A percentile compares a stretch with the other conserved stretches of the same genome.
phyloP scores from a whole-genome alignment of 1,284 basidiomycete genomes.

The Cutaneotrichosporon cyanovorans region DNA sequence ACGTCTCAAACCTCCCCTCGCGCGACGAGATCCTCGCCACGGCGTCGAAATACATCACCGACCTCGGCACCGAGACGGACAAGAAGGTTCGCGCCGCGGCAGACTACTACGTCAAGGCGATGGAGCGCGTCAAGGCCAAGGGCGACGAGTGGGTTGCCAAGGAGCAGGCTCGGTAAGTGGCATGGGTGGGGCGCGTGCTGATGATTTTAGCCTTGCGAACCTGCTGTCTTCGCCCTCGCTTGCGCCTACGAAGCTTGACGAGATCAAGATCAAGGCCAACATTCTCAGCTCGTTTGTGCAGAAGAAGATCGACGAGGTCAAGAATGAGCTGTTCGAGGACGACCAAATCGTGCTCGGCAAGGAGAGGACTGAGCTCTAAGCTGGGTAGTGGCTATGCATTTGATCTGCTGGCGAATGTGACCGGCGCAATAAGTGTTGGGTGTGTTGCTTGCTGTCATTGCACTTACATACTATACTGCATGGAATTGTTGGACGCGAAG shows the following conservation, averaged over 20 bases:
- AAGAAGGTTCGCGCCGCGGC: constrained; percentile 48
- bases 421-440: too few species aligned
- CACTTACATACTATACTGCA: too few species aligned
- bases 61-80: constrained; percentile 21
- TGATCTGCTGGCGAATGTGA: too few species aligned
- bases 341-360: constrained; percentile 3
- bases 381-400: background rate
- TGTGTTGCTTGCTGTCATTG: too few species aligned
- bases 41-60: constrained; percentile 41
- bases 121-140: constrained; percentile 75
- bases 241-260: constrained; percentile 71
- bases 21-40: constrained; percentile 57
- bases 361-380: constrained; percentile 21
- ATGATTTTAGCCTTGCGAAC: constrained; percentile 36
- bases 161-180: constrained; percentile 69
- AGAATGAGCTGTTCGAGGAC: constrained; percentile 21
- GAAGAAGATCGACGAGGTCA: constrained; percentile 47
- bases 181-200: constrained; percentile 2
- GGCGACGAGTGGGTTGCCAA: constrained; percentile 74
- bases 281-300: constrained; percentile 66
- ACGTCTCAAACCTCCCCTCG: constrained; percentile 55
- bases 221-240: constrained; percentile 49
- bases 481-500: too few species aligned
- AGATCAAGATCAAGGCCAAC: constrained; percentile 87
- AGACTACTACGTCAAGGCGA: constrained; percentile 81